Conservation (phyloP, 1,284 basidiomycete species). For the Irpex lacteus region DNA sequence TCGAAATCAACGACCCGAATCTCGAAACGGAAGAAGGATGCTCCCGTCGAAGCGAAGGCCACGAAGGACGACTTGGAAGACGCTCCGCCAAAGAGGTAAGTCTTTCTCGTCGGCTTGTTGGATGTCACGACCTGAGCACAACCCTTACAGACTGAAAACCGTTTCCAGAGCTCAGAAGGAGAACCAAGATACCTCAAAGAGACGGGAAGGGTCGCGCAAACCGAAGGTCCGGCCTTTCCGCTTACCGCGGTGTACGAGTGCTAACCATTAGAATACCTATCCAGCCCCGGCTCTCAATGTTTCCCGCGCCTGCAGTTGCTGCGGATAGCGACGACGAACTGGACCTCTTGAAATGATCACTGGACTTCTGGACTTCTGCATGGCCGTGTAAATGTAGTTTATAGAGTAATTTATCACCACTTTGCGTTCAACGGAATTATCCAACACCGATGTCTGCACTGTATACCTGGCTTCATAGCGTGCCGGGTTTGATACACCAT, state of each 20-base stretch:
- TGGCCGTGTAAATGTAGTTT: too few relatives aligned
- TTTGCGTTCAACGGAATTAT: too few relatives aligned
- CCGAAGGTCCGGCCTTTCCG: conserved; percentile 11
- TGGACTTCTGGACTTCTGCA: neutral
- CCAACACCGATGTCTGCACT: too few relatives aligned
- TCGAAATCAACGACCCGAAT: neutral
- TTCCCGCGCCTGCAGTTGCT: conserved; percentile 8
- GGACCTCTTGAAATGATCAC: conserved; percentile 11
- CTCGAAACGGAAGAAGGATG: conserved; percentile 4
- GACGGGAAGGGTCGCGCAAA: neutral
- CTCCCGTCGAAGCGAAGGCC: neutral
- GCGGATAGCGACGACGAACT: conserved; percentile 17
- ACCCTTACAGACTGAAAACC: conserved; percentile 9
- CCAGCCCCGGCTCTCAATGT: conserved; percentile 20
- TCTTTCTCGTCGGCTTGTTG: too few relatives aligned
- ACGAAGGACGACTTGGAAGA: neutral
- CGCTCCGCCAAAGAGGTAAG: neutral
- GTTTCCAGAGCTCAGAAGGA: conserved; percentile 16
- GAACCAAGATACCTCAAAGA: conserved; percentile 8
- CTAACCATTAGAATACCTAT: neutral
- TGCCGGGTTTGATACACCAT: too few relatives aligned
- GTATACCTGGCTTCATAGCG: too few relatives aligned
- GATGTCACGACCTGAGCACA: neutral
- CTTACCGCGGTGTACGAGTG: neutral
- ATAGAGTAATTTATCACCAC: too few relatives aligned